A percentile compares a stretch with the other conserved stretches of the same genome.
phyloP scores from a whole-genome alignment of 768 basidiomycete species.

The Termitomyces sp. region DNA sequence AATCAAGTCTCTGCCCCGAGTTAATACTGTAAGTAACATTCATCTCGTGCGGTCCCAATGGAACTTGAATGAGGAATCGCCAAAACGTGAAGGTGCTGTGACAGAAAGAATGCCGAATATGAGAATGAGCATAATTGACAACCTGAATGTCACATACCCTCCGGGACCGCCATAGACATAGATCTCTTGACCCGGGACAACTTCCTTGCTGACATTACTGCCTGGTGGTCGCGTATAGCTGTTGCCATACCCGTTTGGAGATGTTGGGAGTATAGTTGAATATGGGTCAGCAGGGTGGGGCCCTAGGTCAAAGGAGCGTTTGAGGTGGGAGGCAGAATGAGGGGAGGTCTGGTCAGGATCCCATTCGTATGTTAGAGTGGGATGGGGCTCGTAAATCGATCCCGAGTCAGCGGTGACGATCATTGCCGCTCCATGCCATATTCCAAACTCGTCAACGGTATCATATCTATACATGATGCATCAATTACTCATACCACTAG shows the following conservation, averaged over 20 bases:
- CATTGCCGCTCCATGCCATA: conserved; percentile 87
- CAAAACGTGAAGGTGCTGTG: conserved; percentile 86
- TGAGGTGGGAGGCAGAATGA: conserved; percentile 9
- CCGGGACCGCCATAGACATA: conserved; percentile 57
- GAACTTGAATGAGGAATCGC: conserved; percentile 85
- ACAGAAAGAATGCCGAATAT: neutral
- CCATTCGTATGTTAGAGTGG: conserved; percentile 66
- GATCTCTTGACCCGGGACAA: conserved; percentile 61
- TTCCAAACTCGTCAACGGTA: conserved; percentile 67
- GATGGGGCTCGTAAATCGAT: conserved; percentile 72
- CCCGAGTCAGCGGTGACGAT: conserved; percentile 84
- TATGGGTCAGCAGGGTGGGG: conserved; percentile 76
- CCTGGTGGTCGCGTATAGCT: conserved; percentile 13
- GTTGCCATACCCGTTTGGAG: conserved; percentile 13
- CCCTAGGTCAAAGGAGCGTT: conserved; percentile 48
- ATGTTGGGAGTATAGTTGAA: conserved; percentile 33
- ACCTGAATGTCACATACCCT: conserved; percentile 32
- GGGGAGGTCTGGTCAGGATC: conserved; percentile 43
- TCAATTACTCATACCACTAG: neutral
- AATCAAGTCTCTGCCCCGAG: conserved; percentile 66
- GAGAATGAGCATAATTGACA: conserved; percentile 1
- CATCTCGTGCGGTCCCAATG: conserved; percentile 67
- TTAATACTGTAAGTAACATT: conserved; percentile 79
- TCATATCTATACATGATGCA: conserved; percentile 55
- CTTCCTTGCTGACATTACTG: conserved; percentile 32